Conservation (phyloP, 805 yeast genomes). For the Torulaspora quercuum region DNA sequence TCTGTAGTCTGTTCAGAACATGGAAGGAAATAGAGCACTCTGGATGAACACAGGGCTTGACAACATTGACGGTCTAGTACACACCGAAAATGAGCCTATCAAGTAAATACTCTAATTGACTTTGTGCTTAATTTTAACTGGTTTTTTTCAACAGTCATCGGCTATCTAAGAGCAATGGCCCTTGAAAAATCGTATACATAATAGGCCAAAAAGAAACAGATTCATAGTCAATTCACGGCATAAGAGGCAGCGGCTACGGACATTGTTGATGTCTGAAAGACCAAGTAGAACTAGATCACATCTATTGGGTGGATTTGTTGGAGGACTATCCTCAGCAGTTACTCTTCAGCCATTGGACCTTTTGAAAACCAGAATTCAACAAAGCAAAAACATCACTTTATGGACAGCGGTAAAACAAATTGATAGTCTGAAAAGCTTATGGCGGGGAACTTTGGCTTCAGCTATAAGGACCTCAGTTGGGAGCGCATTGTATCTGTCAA, state of each 20-base stretch:
- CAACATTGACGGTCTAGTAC: too few relatives aligned
- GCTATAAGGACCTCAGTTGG: conserved; percentile 88
- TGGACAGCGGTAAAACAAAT: conserved; percentile 41
- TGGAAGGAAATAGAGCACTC: too few relatives aligned
- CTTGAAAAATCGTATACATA: too few relatives aligned
- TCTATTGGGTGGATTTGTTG: conserved; percentile 73
- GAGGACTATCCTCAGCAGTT: conserved; percentile 80
- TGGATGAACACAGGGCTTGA: too few relatives aligned
- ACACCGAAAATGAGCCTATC: too few relatives aligned
- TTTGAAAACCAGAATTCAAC: conserved; percentile 83
- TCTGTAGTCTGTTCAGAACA: too few relatives aligned
- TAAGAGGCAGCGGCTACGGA: too few relatives aligned
- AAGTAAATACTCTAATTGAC: too few relatives aligned
- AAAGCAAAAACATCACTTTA: conserved; percentile 38
- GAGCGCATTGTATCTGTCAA: conserved; percentile 77
- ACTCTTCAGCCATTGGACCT: conserved; percentile 85
- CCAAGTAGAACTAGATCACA: conserved; percentile 41
- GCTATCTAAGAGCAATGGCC: too few relatives aligned
- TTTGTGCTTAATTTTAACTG: too few relatives aligned
- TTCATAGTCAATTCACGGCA: not conserved
- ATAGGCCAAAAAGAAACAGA: not conserved
- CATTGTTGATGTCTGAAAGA: conserved; percentile 10
- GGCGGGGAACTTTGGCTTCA: conserved; percentile 95
- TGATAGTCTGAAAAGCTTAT: conserved; percentile 46
- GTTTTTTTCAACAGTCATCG: too few relatives aligned